Conservation (phyloP, 768 basidiomycete genomes). For the Lactarius sanguifluus region DNA sequence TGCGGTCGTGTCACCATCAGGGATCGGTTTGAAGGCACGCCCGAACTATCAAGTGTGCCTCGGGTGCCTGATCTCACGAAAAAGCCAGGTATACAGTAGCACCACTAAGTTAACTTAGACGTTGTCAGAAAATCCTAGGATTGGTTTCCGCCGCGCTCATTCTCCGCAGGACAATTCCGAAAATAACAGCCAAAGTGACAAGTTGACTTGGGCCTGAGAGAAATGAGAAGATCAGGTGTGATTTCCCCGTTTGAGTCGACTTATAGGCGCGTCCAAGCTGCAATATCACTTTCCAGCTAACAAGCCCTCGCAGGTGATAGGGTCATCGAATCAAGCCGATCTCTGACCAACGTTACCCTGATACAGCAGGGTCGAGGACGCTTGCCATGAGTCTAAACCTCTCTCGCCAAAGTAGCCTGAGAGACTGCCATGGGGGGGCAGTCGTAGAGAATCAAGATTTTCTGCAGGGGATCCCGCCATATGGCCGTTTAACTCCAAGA, state of each 20-base stretch:
- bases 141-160: background rate
- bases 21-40: background rate
- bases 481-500: background rate
- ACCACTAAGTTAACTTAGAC: background rate
- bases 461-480: background rate
- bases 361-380: background rate
- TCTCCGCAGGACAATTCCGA: background rate
- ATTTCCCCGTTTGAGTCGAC: background rate
- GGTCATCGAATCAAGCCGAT: background rate
- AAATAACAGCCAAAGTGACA: background rate
- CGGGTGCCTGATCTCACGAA: background rate
- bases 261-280: too few species aligned
- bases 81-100: background rate
- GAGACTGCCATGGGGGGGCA: background rate
- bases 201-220: background rate
- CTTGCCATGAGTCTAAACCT: background rate
- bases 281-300: too few species aligned
- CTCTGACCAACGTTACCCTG: background rate
- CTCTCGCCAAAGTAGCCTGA: background rate
- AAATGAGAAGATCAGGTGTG: background rate
- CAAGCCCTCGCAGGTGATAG: too few species aligned
- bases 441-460: background rate
- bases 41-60: background rate
- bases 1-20: background rate
- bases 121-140: background rate